phyloP scores from a whole-genome alignment of 331 rosid genomes.

The Malus hybrid region DNA sequence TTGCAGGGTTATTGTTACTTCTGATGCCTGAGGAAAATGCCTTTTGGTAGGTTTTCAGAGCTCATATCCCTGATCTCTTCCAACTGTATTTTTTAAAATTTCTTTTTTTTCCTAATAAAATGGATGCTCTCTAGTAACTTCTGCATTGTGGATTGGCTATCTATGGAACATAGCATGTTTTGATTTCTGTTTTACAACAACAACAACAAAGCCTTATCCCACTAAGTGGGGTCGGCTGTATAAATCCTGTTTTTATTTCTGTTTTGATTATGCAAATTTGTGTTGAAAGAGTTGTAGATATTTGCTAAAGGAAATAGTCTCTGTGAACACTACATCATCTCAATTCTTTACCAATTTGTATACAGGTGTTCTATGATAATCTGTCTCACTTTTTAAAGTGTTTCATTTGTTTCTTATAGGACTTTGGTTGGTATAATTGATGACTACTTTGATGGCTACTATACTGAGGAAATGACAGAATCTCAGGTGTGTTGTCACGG shows the following conservation, averaged over 20 bases:
- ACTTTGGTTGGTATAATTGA: constrained; percentile 76
- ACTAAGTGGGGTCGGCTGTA: too few relatives aligned
- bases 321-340: constrained; percentile 10
- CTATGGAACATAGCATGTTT: neutral
- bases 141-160: neutral
- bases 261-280: neutral
- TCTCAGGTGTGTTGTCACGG: constrained; percentile 56
- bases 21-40: constrained; percentile 98
- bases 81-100: neutral
- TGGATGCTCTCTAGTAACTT: neutral
- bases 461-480: constrained; percentile 93
- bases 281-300: neutral
- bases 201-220: too few relatives aligned
- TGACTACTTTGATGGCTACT: constrained; percentile 83
- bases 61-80: neutral
- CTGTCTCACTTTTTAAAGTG: constrained; percentile 13
- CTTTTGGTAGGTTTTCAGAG: constrained; percentile 69
- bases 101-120: neutral
- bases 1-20: constrained; percentile 81
- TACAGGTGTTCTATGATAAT: neutral
- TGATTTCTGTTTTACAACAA: too few relatives aligned
- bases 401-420: constrained; percentile 38
- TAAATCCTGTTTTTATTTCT: neutral
- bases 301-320: neutral
- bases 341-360: neutral